Evolutionary conservation across 441 rosid species (phyloP), one percentile per base, ranked within the genome.

Genomic region (Cnidoscolus chayamansa): DNA sequence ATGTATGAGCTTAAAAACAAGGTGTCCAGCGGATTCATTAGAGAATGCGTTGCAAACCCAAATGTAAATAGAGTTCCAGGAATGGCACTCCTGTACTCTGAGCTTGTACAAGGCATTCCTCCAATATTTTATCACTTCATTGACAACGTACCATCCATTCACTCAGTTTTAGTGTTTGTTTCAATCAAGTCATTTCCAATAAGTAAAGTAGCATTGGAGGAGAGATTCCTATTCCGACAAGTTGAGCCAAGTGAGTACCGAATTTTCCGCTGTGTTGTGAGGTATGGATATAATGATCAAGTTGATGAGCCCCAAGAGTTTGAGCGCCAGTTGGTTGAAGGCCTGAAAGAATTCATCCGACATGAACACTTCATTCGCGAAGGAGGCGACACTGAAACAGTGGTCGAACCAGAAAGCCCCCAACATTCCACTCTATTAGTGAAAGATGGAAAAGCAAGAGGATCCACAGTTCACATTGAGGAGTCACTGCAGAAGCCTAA

Each of bases 31-130:
- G 93, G 84, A 37, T 83, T 56, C 59, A 63, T 88, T 6, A 68
- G 78, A 68, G 80, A 87, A 7, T 75, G 91, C 73, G 87, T 77
- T 17, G 59, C 78, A 1, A 79, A 79, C 19, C 83, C 87, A 9
- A 65, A 74, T 7, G 71, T 91, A 47, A 84, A 71, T 37, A 68
- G 90, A 55, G 60, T 88, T 1, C 94, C 90, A 0, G 89, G 97
- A 68, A 80, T 93, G 0, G 93, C 87, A 7, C 80, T 90, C 63
- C 71, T 91, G 55, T 90, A 86, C 78, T 84, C 96, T 0, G 97
- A 91, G 81, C 92, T 90, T 40, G 90, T 88, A 2, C 90, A 91
- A 15, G 96, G 92, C 25, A 86, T 91, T 58, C 96, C 96, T 51
- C 96, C 88, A 0, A 84, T 91, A 50, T 88, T 89, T 64, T 77